Evolutionary conservation across 75 land plant species (phyloP).

Genomic region (Selaginella moellendorffii): DNA sequence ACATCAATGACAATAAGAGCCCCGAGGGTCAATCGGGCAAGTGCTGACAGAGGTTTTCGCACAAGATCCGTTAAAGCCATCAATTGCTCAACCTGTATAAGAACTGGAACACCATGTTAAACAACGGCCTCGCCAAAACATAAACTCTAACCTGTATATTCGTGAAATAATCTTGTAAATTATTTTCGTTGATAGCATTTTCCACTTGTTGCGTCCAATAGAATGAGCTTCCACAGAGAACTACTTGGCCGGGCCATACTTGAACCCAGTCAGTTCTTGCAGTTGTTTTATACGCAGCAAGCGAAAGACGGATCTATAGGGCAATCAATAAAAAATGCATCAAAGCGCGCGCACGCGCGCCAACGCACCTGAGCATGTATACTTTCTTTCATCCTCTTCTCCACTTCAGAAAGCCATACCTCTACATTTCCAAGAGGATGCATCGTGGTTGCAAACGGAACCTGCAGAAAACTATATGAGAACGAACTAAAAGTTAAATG

Average conservation of each 20-base stretch:
- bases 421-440: conserved; percentile 31
- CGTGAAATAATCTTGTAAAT: conserved; percentile 20
- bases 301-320: conserved; percentile 15
- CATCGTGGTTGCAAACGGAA: conserved; percentile 28
- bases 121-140: background rate
- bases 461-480: conserved; percentile 9
- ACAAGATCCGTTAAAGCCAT: conserved; percentile 27
- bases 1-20: conserved; percentile 37
- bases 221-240: conserved; percentile 26
- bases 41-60: conserved; percentile 19
- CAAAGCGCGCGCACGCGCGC: background rate
- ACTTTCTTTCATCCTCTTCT: conserved; percentile 22
- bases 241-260: conserved; percentile 31
- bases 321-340: background rate
- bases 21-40: conserved; percentile 27
- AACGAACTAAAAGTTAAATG: background rate
- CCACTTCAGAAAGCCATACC: conserved; percentile 28
- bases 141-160: conserved; percentile 19
- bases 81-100: conserved; percentile 24
- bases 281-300: conserved; percentile 16
- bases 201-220: conserved; percentile 32
- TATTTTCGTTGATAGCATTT: conserved; percentile 14
- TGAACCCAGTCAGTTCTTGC: conserved; percentile 29
- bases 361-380: conserved; percentile 20
- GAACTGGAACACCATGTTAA: background rate